Percentiles rank a stretch among this genome's conserved stretches.
Conservation (phyloP, 1,284 basidiomycete genomes). For the Leccinum solheimii region DNA sequence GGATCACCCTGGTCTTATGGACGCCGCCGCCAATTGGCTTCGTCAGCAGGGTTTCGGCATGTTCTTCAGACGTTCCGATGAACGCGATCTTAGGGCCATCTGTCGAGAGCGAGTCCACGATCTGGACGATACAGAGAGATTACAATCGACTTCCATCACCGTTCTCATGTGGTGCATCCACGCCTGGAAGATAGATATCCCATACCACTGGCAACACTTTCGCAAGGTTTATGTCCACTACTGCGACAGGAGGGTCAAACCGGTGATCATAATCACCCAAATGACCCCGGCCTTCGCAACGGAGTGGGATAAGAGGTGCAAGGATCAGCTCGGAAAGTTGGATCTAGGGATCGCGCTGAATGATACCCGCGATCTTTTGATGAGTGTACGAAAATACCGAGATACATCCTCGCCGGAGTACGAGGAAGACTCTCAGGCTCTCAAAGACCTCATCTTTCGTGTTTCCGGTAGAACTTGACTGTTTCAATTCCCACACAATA, state of each 20-base stretch:
- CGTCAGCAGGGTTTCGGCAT: constrained; percentile 27
- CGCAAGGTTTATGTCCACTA: constrained; percentile 30
- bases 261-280: constrained; percentile 30
- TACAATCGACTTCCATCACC: constrained; percentile 8
- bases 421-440: constrained; percentile 20
- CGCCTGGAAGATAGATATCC: constrained; percentile 33
- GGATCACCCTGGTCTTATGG: constrained; percentile 27
- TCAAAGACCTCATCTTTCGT: constrained; percentile 19
- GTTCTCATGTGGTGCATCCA: constrained; percentile 32
- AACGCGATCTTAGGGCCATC: constrained; percentile 21
- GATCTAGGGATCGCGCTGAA: constrained; percentile 6
- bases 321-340: constrained; percentile 14
- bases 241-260: constrained; percentile 24
- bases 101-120: constrained; percentile 21
- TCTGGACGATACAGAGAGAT: constrained; percentile 12
- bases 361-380: constrained; percentile 6
- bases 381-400: constrained; percentile 17
- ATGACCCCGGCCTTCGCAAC: constrained; percentile 23
- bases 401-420: constrained; percentile 22
- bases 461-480: constrained; percentile 16
- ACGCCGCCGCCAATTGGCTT: constrained; percentile 23
- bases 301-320: constrained; percentile 26
- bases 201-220: constrained; percentile 29
- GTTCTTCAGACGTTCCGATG: constrained; percentile 19
- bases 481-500: neutral